A percentile compares a stretch with the other conserved stretches of the same genome.
These are phyloP conservation scores for Hippophae tibetana DNA, from an alignment of 306 rosid species.

Conservation along the genomic window DNA sequence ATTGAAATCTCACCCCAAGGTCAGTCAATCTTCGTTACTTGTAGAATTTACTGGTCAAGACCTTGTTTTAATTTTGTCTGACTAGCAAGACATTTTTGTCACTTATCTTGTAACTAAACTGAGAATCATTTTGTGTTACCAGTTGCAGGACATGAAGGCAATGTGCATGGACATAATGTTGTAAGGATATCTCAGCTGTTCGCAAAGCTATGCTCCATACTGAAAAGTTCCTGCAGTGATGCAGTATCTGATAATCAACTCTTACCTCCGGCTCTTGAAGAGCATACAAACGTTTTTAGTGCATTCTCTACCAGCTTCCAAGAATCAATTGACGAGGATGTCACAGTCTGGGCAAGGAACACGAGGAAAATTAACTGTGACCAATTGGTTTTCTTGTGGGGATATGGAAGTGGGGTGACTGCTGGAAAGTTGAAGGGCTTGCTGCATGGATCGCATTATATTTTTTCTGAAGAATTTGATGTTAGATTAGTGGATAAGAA, in stretches of 20 bases:
- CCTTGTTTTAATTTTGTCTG: constrained; percentile 4
- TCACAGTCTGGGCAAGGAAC: constrained; percentile 45
- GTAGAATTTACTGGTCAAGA: neutral
- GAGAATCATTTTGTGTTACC: constrained; percentile 9
- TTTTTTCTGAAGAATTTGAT: constrained; percentile 61
- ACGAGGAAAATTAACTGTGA: constrained; percentile 40
- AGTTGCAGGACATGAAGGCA: constrained; percentile 46
- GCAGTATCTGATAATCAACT: constrained; percentile 17
- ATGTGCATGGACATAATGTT: constrained; percentile 47
- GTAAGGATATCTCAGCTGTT: constrained; percentile 53
- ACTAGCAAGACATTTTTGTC: neutral
- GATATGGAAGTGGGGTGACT: constrained; percentile 47
- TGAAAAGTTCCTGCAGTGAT: constrained; percentile 37
- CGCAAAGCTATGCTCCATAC: constrained; percentile 56
- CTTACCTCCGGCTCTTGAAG: constrained; percentile 33
- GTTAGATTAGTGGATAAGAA: constrained; percentile 58
- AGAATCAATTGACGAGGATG: constrained; percentile 25
- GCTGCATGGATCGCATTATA: constrained; percentile 38
- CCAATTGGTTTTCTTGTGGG: constrained; percentile 73
- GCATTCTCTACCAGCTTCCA: constrained; percentile 17
- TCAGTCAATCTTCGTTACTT: constrained; percentile 17
- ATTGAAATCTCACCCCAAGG: constrained; percentile 54
- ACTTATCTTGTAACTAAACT: too few relatives aligned
- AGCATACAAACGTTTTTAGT: constrained; percentile 32
- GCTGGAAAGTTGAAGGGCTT: constrained; percentile 48